These are phyloP conservation scores for Cryphonectria japonica DNA, from an alignment of 2,329 filamentous ascomycete genomes.

Conservation along the genomic window DNA sequence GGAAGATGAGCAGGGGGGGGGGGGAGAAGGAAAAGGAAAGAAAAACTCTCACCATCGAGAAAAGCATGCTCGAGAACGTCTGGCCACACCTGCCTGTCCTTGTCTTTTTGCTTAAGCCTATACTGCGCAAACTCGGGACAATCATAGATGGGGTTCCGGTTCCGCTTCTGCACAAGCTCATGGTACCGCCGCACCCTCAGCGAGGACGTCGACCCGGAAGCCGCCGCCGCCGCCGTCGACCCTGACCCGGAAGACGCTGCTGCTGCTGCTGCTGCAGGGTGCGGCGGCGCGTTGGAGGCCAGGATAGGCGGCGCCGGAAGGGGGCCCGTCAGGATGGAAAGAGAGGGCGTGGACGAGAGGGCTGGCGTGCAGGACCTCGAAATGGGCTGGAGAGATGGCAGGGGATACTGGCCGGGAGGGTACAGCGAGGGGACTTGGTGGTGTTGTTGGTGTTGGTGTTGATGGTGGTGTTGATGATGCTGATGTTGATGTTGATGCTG, in stretches of 20 bases:
- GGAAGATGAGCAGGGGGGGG: not conserved
- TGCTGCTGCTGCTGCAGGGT: conserved; percentile 33
- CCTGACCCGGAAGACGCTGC: not conserved
- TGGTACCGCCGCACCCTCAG: conserved; percentile 39
- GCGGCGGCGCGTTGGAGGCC: conserved; percentile 32
- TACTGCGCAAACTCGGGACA: conserved; percentile 68
- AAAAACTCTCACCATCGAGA: conserved; percentile 60
- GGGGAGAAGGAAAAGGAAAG: not conserved
- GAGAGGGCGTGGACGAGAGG: conserved; percentile 43
- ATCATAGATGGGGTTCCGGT: conserved; percentile 63
- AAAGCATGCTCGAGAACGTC: conserved; percentile 68
- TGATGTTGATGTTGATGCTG: conserved; percentile 20
- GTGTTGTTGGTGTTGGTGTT: conserved; percentile 47
- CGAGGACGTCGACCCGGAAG: conserved; percentile 13
- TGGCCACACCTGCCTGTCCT: conserved; percentile 65
- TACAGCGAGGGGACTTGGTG: conserved; percentile 35
- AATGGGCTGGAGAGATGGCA: conserved; percentile 22
- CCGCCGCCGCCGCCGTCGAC: conserved; percentile 6
- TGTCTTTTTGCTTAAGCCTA: conserved; percentile 66
- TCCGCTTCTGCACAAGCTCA: conserved; percentile 37
- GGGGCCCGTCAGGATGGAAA: conserved; percentile 41
- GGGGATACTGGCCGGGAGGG: conserved; percentile 23
- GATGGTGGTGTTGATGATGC: conserved; percentile 51
- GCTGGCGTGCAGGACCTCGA: conserved; percentile 27
- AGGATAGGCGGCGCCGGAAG: conserved; percentile 24